Evolutionary conservation across 371 early-diverging fungal species (phyloP).

Genomic region (Mucor piriformis): DNA sequence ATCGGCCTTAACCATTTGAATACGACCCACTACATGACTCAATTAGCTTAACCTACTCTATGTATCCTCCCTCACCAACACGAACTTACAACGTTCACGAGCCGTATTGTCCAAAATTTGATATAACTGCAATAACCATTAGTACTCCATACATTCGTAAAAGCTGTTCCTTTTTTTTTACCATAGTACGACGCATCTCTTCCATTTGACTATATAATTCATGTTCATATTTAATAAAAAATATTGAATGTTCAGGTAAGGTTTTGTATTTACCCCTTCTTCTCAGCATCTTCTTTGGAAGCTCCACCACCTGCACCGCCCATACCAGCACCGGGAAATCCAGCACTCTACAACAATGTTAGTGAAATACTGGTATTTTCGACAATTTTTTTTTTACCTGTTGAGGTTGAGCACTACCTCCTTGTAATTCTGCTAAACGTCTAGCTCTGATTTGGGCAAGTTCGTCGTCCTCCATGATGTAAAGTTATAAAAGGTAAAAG

Average conservation of each 20-base stretch:
- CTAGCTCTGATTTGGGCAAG: conserved; percentile 83
- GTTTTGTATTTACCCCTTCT: conserved; percentile 38
- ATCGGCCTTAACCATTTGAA: conserved; percentile 88
- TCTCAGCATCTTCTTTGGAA: conserved; percentile 50
- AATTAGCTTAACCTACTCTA: not conserved
- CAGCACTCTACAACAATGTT: conserved; percentile 5
- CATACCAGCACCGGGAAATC: conserved; percentile 21
- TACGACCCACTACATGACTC: conserved; percentile 70
- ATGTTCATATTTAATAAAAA: not conserved
- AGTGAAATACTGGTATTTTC: too few relatives aligned
- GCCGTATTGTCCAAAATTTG: conserved; percentile 87
- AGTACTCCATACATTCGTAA: not conserved
- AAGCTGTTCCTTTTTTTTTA: conserved; percentile 21
- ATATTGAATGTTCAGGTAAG: not conserved
- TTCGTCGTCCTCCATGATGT: conserved; percentile 82
- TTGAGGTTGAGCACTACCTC: conserved; percentile 16
- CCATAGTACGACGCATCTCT: conserved; percentile 84
- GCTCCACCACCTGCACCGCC: conserved; percentile 17
- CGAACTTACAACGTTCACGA: conserved; percentile 76
- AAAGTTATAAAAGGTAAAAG: not conserved
- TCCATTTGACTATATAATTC: conserved; percentile 66
- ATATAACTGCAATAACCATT: conserved; percentile 51
- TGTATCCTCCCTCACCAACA: not conserved
- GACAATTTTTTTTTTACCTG: conserved; percentile 10
- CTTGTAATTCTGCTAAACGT: conserved; percentile 73